Evolutionary conservation across 805 yeast genomes (phyloP).

Genomic region (Candida anglica): DNA sequence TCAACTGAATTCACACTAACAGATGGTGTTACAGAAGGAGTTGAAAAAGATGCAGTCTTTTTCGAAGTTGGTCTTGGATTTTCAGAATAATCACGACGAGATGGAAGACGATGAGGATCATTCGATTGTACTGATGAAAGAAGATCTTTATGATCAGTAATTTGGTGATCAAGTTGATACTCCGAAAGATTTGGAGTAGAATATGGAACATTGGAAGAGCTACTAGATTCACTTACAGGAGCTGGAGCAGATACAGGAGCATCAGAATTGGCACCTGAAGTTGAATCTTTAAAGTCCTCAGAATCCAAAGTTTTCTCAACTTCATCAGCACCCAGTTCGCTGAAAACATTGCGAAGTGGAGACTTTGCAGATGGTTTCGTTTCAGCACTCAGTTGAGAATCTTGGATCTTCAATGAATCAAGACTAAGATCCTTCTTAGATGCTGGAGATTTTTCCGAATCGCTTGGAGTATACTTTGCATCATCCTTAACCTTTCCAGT

Average conservation of each 20-base stretch:
- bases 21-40: neutral
- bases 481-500: constrained; percentile 51
- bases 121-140: constrained; percentile 30
- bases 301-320: constrained; percentile 1
- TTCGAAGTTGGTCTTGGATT: constrained; percentile 1
- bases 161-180: constrained; percentile 39
- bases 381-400: neutral
- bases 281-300: too few species aligned
- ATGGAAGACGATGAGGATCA: constrained; percentile 30
- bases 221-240: too few species aligned
- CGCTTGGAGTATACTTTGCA: constrained; percentile 26
- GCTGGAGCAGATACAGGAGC: neutral
- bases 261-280: neutral
- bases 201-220: constrained; percentile 20
- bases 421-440: constrained; percentile 4
- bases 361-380: constrained; percentile 2
- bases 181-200: constrained; percentile 44
- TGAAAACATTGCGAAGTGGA: too few species aligned
- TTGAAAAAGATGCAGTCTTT: constrained; percentile 3
- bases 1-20: neutral
- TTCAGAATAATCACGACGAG: constrained; percentile 1
- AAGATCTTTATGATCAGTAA: constrained; percentile 32
- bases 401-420: constrained; percentile 6
- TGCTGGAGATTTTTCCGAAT: constrained; percentile 8
- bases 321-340: constrained; percentile 1